Evolutionary conservation across 2,329 filamentous ascomycete genomes (phyloP).

Genomic region (Aspergillus sp.): DNA sequence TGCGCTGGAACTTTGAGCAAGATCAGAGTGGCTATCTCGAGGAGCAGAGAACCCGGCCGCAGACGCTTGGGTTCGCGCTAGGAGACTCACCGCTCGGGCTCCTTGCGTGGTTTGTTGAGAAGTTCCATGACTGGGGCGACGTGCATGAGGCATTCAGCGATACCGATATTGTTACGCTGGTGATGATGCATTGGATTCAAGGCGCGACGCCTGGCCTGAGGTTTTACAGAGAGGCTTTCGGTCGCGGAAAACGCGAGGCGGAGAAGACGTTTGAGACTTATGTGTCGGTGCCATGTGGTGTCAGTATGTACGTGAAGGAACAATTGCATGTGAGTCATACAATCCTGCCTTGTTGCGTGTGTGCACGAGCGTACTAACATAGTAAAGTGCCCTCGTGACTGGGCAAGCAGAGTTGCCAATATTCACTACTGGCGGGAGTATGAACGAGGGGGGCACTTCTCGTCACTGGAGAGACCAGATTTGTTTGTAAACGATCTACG

Average conservation of each 20-base stretch:
- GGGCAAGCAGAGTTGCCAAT: conserved; percentile 19
- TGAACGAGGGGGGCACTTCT: conserved; percentile 20
- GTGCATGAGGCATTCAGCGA: conserved; percentile 19
- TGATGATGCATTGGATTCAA: conserved; percentile 26
- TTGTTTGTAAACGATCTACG: conserved; percentile 8
- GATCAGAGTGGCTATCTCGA: conserved; percentile 12
- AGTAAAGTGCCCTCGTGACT: conserved; percentile 17
- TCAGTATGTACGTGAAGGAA: conserved; percentile 24
- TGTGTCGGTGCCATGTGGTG: conserved; percentile 8
- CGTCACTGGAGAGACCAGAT: conserved; percentile 13
- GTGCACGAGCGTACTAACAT: background rate
- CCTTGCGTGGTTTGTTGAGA: conserved; percentile 28
- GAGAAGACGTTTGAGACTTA: background rate
- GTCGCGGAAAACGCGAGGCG: conserved; percentile 1
- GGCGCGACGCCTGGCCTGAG: conserved; percentile 14
- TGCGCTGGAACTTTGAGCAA: background rate
- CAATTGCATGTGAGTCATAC: conserved; percentile 13
- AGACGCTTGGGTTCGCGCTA: conserved; percentile 22
- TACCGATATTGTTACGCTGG: conserved; percentile 25
- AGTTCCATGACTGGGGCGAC: conserved; percentile 15
- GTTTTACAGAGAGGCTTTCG: conserved; percentile 13
- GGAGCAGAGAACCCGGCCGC: conserved; percentile 17
- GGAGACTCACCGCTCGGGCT: conserved; percentile 27
- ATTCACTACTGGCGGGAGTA: conserved; percentile 22
- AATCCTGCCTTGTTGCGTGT: background rate